Evolutionary conservation across 805 yeast species (phyloP), one percentile per base, ranked within the genome.

Genomic region (Ogataea populi-albae): DNA sequence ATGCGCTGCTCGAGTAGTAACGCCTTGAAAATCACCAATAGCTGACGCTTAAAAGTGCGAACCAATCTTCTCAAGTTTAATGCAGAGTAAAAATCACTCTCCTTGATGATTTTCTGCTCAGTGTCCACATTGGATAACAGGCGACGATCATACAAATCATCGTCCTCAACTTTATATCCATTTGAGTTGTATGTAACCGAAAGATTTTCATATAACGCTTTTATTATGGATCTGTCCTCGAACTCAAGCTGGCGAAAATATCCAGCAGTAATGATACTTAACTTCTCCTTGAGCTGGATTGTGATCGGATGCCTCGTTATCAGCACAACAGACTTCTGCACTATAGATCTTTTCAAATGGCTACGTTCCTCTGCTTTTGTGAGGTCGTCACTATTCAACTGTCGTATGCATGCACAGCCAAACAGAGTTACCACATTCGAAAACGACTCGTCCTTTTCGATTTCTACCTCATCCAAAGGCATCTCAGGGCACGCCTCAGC

Each of bases 351-450:
- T 33, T 49, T 57, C 17, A 43, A 26, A 15, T 51, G 47, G 14
- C 41, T 34, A 12, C 43, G 37, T 19, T 54, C 43, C 37, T 67
- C 70, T 3, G 73, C 32, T 14, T 41, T 37, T 20, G 39, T 54
- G 38, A 91, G 64, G 19, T 80, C 81, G 19, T 73, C 70, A 1
- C 84, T 66, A 26, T 75, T 68, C 26, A 91, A 71, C 60, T 91
- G 98, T 24, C 96, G 72, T 19, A 89, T 86, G 62, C 98, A 93
- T 0, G 95, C 81, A 43, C 95, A 86, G 1, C 96, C 98, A 68
- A 93, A 93, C n/a, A 88, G 61, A 0, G 98, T 93, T 1, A 77
- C 72, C 20, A 69, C 70, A 30, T 64, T 59, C 25, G 52, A 42
- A 17, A 40, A 37, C 21, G 37, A 44, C 17, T 23, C 20, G 6